A percentile compares a stretch with the other conserved stretches of the same genome.
Conservation (phyloP, 495 filamentous ascomycete genomes). For the Neohortaea acidophila region DNA sequence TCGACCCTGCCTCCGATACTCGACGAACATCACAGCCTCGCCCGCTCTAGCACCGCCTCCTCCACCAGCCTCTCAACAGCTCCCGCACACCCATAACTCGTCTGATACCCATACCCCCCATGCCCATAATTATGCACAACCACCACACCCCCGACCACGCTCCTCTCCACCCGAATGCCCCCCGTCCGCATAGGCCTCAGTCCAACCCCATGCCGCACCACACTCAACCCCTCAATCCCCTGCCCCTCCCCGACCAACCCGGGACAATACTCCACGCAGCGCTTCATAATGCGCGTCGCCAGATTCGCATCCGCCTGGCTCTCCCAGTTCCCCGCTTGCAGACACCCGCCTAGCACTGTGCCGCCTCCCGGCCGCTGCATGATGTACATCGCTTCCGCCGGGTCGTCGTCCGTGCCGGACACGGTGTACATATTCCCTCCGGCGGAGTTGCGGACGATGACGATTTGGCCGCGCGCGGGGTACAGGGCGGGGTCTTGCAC, state of each 20-base stretch:
- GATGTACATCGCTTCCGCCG: constrained; percentile 68
- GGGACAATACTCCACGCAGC: constrained; percentile 57
- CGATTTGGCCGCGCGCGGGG: constrained; percentile 74
- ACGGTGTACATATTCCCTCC: constrained; percentile 50
- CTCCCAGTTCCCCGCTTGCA: constrained; percentile 75
- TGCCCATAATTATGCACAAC: constrained; percentile 96
- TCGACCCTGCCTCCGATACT: no score
- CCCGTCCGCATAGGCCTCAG: constrained; percentile 60
- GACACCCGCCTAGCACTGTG: constrained; percentile 76
- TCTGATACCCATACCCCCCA: constrained; percentile 81
- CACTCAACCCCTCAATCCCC: constrained; percentile 62
- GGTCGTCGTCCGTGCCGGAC: constrained; percentile 68
- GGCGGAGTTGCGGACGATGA: constrained; percentile 76
- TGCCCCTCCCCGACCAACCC: constrained; percentile 52
- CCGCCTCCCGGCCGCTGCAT: constrained; percentile 77
- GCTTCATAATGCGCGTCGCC: constrained; percentile 78
- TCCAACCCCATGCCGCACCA: constrained; percentile 84
- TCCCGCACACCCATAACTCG: constrained; percentile 68
- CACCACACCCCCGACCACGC: constrained; percentile 51
- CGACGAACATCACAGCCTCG: constrained; percentile 1
- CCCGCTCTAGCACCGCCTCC: constrained; percentile 32
- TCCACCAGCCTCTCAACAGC: constrained; percentile 56
- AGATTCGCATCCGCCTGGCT: constrained; percentile 63
- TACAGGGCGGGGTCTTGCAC: constrained; percentile 61
- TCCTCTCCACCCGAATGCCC: constrained; percentile 71